These are phyloP conservation scores for Bromus sterilis DNA, from an alignment of 176 grass and related monocot species.

Conservation along the genomic window DNA sequence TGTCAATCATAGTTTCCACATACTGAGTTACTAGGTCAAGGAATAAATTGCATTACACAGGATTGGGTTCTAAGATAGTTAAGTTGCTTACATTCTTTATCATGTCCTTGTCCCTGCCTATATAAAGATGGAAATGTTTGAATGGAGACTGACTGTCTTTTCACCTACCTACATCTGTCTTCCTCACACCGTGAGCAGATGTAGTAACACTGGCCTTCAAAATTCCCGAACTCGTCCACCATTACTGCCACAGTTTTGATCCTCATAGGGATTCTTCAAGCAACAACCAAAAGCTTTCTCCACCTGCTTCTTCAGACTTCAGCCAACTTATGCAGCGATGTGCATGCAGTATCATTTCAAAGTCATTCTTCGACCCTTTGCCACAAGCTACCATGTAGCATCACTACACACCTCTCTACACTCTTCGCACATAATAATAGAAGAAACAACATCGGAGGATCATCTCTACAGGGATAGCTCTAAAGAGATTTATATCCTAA, in stretches of 20 bases:
- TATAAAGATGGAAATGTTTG: slow-evolving; percentile 1
- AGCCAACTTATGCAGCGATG: neutral
- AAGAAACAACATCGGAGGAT: slow-evolving; percentile 1
- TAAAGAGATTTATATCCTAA: neutral
- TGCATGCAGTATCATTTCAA: neutral
- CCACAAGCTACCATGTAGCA: neutral
- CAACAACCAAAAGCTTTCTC: neutral
- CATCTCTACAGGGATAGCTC: neutral
- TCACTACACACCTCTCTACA: neutral
- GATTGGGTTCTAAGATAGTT: neutral
- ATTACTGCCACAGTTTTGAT: neutral
- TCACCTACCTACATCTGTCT: neutral
- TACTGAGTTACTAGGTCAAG: slow-evolving; percentile 9
- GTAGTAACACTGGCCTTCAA: neutral
- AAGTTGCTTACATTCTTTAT: neutral
- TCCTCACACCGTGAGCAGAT: neutral
- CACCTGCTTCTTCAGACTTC: neutral
- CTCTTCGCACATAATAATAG: neutral
- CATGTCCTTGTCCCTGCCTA: neutral
- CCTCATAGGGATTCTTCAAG: slow-evolving; percentile 1
- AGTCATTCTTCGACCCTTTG: neutral
- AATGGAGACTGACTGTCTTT: neutral
- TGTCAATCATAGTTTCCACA: slow-evolving; percentile 2
- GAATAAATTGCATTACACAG: slow-evolving; percentile 14
- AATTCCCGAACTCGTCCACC: neutral